Percentiles rank a stretch among this genome's conserved stretches.
These are phyloP conservation scores for Setaria italica DNA, from an alignment of 202 grass and related monocot species.

Conservation along the genomic window DNA sequence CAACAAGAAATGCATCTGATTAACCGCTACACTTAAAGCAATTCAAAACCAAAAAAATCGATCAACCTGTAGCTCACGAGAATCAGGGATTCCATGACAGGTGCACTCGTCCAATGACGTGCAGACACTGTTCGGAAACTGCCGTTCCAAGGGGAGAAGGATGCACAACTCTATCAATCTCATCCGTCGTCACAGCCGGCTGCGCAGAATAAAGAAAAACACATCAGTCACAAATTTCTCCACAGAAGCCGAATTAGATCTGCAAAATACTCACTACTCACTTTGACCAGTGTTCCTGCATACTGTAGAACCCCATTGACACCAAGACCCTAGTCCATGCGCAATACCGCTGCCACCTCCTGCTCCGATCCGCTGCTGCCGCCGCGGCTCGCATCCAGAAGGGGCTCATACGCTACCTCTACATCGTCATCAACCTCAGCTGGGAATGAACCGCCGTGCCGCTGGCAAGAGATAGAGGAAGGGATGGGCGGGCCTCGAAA, in stretches of 20 bases:
- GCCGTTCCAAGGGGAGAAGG: constrained; percentile 78
- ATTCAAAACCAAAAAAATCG: neutral
- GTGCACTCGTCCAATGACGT: constrained; percentile 89
- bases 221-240: too few relatives aligned
- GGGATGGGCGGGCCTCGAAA: too few relatives aligned
- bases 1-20: neutral
- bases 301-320: constrained; percentile 78
- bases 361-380: constrained; percentile 61
- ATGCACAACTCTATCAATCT: too few relatives aligned
- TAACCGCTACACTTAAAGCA: neutral
- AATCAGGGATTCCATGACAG: constrained; percentile 91
- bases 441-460: constrained; percentile 34
- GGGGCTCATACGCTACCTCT: constrained; percentile 96
- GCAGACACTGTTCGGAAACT: constrained; percentile 90
- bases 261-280: constrained; percentile 14
- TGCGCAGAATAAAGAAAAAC: too few relatives aligned
- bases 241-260: too few relatives aligned
- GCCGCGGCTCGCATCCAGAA: constrained; percentile 78
- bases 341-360: constrained; percentile 85
- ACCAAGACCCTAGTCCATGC: constrained; percentile 88
- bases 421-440: constrained; percentile 87
- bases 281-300: constrained; percentile 76
- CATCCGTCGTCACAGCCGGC: too few relatives aligned
- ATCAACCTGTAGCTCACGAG: constrained; percentile 54
- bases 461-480: too few relatives aligned